phyloP scores from a whole-genome alignment of 306 rosid genomes.

The Pterocarpus santalinus region DNA sequence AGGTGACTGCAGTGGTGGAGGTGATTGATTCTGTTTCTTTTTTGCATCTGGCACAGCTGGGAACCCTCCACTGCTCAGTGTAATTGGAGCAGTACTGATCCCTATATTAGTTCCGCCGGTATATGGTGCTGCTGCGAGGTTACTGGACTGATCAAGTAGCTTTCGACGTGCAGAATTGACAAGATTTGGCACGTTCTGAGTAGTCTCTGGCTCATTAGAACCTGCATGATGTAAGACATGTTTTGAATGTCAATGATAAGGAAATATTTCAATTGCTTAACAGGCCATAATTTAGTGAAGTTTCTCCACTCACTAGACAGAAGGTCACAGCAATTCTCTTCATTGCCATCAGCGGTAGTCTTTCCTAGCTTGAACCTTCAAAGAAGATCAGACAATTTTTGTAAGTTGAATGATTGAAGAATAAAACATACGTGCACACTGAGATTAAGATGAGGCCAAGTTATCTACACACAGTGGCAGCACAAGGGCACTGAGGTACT shows the following conservation, averaged over 20 bases:
- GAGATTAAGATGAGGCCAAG: conserved; percentile 31
- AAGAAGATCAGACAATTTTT: conserved; percentile 46
- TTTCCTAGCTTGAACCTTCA: conserved; percentile 60
- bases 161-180: conserved; percentile 62
- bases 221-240: conserved; percentile 52
- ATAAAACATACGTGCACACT: not conserved
- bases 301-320: conserved; percentile 60
- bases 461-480: conserved; percentile 61
- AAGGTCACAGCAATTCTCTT: conserved; percentile 52
- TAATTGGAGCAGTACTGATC: conserved; percentile 57
- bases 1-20: conserved; percentile 45
- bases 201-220: conserved; percentile 48
- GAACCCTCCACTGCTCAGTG: conserved; percentile 77
- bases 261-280: conserved; percentile 6
- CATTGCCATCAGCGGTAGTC: conserved; percentile 34
- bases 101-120: conserved; percentile 48
- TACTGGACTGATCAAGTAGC: conserved; percentile 72
- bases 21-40: conserved; percentile 49
- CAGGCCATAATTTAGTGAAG: not conserved
- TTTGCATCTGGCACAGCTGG: conserved; percentile 67
- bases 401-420: conserved; percentile 38
- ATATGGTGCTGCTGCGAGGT: conserved; percentile 77
- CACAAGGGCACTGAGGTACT: conserved; percentile 53
- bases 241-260: conserved; percentile 26
- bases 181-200: conserved; percentile 39